These are phyloP conservation scores for Aristolochia fimbriata DNA, from an alignment of 164 flowering plant species.

Conservation along the genomic window DNA sequence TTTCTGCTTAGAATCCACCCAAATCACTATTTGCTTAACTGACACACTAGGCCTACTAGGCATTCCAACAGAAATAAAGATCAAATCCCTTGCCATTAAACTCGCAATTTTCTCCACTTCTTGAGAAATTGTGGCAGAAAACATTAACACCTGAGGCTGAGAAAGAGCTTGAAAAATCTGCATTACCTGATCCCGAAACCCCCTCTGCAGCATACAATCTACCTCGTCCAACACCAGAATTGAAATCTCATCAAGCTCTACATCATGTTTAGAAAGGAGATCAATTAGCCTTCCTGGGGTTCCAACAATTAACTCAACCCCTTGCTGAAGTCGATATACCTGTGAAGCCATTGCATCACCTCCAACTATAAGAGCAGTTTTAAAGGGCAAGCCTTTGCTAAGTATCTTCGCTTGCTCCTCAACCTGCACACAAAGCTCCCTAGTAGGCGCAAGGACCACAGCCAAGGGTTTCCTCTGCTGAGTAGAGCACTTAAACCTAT, in stretches of 20 bases:
- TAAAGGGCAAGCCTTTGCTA: constrained; percentile 78
- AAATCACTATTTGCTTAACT: constrained; percentile 73
- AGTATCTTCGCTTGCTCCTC: constrained; percentile 89
- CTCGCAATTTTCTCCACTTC: constrained; percentile 64
- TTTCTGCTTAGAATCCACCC: constrained; percentile 85
- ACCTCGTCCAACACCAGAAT: constrained; percentile 80
- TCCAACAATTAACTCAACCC: constrained; percentile 70
- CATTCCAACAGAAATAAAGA: constrained; percentile 47
- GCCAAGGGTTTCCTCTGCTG: constrained; percentile 47
- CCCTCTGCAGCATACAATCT: constrained; percentile 85
- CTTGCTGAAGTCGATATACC: constrained; percentile 60
- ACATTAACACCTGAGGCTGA: constrained; percentile 75
- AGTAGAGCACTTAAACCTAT: constrained; percentile 12
- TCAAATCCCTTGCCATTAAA: constrained; percentile 40
- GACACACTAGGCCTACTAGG: constrained; percentile 47
- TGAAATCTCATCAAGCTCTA: constrained; percentile 52
- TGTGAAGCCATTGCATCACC: constrained; percentile 90
- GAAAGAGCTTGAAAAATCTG: constrained; percentile 68
- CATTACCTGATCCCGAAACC: constrained; percentile 84
- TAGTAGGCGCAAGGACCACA: constrained; percentile 79
- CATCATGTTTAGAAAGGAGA: constrained; percentile 65
- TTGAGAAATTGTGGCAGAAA: constrained; percentile 65
- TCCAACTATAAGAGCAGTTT: constrained; percentile 90
- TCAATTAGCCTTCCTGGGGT: constrained; percentile 96
- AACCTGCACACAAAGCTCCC: constrained; percentile 84